These are phyloP conservation scores for Stagonosporopsis cucurbitacearum DNA, from an alignment of 2,329 filamentous ascomycete species.

Conservation along the genomic window DNA sequence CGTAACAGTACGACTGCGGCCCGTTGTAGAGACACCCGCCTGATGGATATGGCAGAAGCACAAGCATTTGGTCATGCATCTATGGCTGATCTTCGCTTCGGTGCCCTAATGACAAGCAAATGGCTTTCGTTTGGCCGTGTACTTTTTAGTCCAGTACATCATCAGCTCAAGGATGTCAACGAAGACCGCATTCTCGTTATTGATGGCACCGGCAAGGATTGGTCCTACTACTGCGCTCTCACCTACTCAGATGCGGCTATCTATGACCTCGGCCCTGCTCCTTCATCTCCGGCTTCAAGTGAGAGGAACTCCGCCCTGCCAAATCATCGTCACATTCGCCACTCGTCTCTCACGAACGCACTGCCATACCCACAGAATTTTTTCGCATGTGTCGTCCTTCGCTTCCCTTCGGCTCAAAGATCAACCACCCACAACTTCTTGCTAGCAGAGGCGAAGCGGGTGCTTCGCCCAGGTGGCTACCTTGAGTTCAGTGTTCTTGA, in stretches of 20 bases:
- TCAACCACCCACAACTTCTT: conserved; percentile 73
- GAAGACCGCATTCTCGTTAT: conserved; percentile 75
- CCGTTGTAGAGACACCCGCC: conserved; percentile 63
- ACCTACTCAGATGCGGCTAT: conserved; percentile 77
- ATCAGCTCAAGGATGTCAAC: conserved; percentile 67
- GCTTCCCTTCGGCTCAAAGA: conserved; percentile 74
- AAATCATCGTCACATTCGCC: conserved; percentile 79
- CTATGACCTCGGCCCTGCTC: conserved; percentile 67
- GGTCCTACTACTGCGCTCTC: conserved; percentile 85
- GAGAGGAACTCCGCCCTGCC: conserved; percentile 51
- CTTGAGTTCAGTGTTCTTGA: conserved; percentile 82
- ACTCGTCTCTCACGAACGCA: conserved; percentile 65
- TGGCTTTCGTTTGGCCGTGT: conserved; percentile 87
- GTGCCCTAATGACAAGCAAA: conserved; percentile 84
- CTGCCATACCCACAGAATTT: conserved; percentile 79
- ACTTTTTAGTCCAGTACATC: conserved; percentile 78
- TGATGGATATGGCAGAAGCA: conserved; percentile 54
- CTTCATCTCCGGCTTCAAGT: conserved; percentile 30
- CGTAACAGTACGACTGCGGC: conserved; percentile 41
- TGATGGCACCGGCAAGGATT: conserved; percentile 87
- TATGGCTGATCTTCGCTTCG: conserved; percentile 78
- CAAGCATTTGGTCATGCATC: conserved; percentile 51
- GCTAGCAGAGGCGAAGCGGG: conserved; percentile 76
- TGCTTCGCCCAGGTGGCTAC: conserved; percentile 77
- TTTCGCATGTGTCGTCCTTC: conserved; percentile 77